Base-by-base conservation (phyloP, 306 rosid species). In the Dalbergia cochinchinensis region DNA sequence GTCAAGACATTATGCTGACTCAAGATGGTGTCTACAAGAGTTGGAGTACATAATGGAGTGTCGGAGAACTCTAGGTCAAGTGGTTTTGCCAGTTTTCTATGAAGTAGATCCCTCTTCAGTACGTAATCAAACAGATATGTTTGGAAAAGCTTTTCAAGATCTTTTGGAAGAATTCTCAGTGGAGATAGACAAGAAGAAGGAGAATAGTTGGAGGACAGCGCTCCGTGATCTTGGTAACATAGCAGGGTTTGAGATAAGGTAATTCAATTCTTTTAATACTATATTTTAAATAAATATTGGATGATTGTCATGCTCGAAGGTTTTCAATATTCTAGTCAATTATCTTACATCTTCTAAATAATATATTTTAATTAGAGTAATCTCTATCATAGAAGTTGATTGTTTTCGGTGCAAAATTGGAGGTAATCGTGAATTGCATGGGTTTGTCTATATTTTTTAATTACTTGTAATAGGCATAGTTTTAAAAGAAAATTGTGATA, bases 71-170 rank as follows among this genome's bases (percentile, higher is more conserved):
- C 7, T 0, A n/a, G 41, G 62, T 26, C 22, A 16, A 5, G 69
- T 69, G 14, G 83, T 78, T 45, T 6, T 78, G 7, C 83, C 83
- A 0, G 70, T 76, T 50, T 76, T 76, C 61, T 76, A 69, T 13
- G 41, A 41, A 4, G 71, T 78, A 19, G 51, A 44, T 11, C 77
- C 82, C 50, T 69, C 71, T 5, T 39, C 60, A 16, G 61, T 78
- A n/a, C 69, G 54, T 5, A 4, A 34, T 11, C 83, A 69, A 57
- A 19, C 39, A 7, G n/a, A 41, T 8, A 8, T 0, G 4, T 79
- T 79, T 71, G 83, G 83, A 20, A 3, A 79, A 37, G 14, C 14
- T 19, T 70, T 79, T 71, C 2, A 50, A 47, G 19, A 9, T 13
- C 77, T 64, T 35, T 11, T 65, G 7, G 1, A 13, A 51, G 35